Conservation (phyloP, 495 filamentous ascomycete genomes). For the Tuber magnatum region DNA sequence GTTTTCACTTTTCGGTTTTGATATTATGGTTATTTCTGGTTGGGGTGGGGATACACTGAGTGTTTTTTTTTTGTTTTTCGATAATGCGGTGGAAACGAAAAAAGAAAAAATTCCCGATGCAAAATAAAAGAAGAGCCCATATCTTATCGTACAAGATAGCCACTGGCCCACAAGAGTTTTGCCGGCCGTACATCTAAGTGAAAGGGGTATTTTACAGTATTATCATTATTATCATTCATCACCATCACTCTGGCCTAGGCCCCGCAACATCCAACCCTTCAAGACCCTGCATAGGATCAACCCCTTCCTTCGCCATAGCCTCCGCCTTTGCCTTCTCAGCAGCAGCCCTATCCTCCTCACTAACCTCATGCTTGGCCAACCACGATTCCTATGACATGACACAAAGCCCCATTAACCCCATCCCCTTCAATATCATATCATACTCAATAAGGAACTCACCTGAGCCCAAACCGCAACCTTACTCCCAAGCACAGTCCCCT, state of each 20-base stretch:
- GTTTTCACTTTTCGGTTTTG: background rate
- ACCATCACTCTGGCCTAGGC: slow-evolving; percentile 65
- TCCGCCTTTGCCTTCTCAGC: slow-evolving; percentile 52
- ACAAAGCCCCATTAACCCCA: slow-evolving; percentile 16
- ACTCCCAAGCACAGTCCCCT: slow-evolving; percentile 78
- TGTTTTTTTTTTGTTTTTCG: background rate
- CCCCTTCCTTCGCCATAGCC: slow-evolving; percentile 49
- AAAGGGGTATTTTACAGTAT: no score
- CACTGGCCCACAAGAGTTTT: background rate
- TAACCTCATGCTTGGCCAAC: slow-evolving; percentile 80
- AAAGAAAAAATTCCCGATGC: background rate
- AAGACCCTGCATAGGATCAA: slow-evolving; percentile 92
- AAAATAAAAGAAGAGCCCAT: background rate
- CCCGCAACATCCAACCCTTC: slow-evolving; percentile 91
- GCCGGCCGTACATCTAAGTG: background rate
- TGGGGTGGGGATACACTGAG: background rate
- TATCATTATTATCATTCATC: background rate
- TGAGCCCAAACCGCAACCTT: slow-evolving; percentile 98
- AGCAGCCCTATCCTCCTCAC: slow-evolving; percentile 71
- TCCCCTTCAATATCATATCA: background rate
- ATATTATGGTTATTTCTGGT: background rate
- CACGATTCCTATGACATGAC: slow-evolving; percentile 74
- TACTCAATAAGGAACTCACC: slow-evolving; percentile 49
- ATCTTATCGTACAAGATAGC: background rate
- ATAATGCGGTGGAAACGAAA: background rate